Percentiles rank a stretch among this genome's conserved stretches.
Evolutionary conservation across 2,329 filamentous ascomycete species (phyloP).

Genomic region (Cordyceps cateniannulata): DNA sequence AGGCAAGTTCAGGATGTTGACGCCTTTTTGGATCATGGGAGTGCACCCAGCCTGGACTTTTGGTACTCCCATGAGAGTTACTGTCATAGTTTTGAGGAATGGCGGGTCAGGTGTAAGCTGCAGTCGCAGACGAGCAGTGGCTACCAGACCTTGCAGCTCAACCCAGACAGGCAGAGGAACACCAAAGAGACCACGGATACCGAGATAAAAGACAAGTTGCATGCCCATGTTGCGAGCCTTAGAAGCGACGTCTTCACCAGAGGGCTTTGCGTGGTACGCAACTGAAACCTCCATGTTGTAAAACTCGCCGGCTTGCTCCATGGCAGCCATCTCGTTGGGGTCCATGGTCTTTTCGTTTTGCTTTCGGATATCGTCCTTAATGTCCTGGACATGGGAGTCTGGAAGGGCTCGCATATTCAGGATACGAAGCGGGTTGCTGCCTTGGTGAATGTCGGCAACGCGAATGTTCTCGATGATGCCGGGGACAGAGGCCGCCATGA

Average conservation of each 20-base stretch:
- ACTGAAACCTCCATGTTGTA: conserved; percentile 90
- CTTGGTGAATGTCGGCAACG: conserved; percentile 91
- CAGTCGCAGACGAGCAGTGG: conserved; percentile 74
- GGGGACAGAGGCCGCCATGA: conserved; percentile 94
- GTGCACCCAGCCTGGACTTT: conserved; percentile 85
- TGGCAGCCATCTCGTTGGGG: conserved; percentile 77
- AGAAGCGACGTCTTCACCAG: conserved; percentile 60
- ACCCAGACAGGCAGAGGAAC: conserved; percentile 84
- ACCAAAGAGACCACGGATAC: conserved; percentile 81
- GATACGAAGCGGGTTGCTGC: conserved; percentile 82
- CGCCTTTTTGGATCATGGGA: conserved; percentile 83
- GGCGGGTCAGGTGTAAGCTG: conserved; percentile 86
- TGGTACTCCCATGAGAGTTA: conserved; percentile 90
- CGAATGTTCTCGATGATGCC: conserved; percentile 89
- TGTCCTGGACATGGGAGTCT: conserved; percentile 66
- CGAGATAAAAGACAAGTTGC: conserved; percentile 90
- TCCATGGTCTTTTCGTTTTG: conserved; percentile 78
- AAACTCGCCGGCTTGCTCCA: conserved; percentile 84
- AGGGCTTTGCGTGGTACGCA: conserved; percentile 83
- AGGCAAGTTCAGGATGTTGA: conserved; percentile 87
- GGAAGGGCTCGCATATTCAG: conserved; percentile 77
- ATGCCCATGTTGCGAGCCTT: conserved; percentile 96
- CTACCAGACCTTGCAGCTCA: conserved; percentile 84
- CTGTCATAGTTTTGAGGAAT: conserved; percentile 84
- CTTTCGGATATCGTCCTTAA: conserved; percentile 74